Conservation (phyloP, 139 green algal species). For the Volvox africanus region DNA sequence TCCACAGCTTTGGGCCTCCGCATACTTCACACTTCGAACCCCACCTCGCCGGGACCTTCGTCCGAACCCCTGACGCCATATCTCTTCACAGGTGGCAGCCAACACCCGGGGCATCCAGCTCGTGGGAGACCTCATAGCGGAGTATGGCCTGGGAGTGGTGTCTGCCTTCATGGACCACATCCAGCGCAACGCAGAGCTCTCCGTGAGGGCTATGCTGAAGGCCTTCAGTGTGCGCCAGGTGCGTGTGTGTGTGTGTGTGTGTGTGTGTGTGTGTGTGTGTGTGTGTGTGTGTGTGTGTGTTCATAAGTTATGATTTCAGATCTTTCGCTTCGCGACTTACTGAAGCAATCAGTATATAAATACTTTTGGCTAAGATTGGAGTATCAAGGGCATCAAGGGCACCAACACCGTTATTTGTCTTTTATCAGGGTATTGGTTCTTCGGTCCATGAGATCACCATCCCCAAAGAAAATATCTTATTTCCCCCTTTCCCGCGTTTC, state of each 20-base stretch:
- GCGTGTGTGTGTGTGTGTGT: neutral
- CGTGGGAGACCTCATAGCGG: conserved; percentile 87
- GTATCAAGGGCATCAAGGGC: too few species aligned
- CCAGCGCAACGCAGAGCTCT: conserved; percentile 88
- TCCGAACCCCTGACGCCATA: neutral
- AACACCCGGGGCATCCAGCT: conserved; percentile 94
- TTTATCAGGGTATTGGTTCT: too few species aligned
- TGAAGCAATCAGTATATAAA: too few species aligned
- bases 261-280: neutral
- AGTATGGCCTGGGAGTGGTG: conserved; percentile 85
- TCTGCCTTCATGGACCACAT: conserved; percentile 96
- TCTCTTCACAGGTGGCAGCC: conserved; percentile 85
- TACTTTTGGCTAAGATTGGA: too few species aligned
- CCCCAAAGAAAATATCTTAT: neutral
- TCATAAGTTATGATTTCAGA: too few species aligned
- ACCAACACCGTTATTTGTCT: too few species aligned
- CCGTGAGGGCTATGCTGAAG: conserved; percentile 88
- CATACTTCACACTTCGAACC: too few species aligned
- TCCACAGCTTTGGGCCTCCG: too few species aligned
- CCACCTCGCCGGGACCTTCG: neutral
- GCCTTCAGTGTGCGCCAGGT: conserved; percentile 77
- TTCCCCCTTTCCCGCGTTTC: neutral
- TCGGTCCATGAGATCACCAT: neutral
- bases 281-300: neutral
- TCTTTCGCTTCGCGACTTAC: too few species aligned